A percentile compares a stretch with the other conserved stretches of the same genome.
Conservation (phyloP, 2,329 filamentous ascomycete genomes). For the Sclerotinia sclerotiorum region DNA sequence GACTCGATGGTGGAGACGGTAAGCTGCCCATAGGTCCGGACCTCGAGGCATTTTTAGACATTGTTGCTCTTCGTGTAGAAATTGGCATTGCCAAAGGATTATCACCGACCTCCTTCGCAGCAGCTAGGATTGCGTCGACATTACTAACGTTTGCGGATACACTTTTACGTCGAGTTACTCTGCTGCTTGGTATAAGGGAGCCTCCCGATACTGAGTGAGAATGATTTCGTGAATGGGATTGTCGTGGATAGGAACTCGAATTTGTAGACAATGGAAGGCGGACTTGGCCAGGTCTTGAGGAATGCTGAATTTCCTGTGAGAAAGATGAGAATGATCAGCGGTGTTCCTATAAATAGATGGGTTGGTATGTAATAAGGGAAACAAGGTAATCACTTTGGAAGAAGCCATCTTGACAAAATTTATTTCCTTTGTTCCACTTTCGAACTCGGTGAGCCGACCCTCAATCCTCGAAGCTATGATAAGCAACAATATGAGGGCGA, state of each 20-base stretch:
- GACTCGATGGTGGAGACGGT: constrained; percentile 65
- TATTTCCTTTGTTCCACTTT: constrained; percentile 33
- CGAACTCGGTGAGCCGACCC: constrained; percentile 32
- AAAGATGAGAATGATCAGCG: constrained; percentile 36
- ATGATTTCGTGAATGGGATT: constrained; percentile 59
- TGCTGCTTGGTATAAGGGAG: constrained; percentile 76
- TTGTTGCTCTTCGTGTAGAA: constrained; percentile 62
- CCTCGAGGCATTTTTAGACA: constrained; percentile 63
- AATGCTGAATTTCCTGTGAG: constrained; percentile 61
- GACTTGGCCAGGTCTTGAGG: constrained; percentile 65
- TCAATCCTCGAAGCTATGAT: constrained; percentile 41
- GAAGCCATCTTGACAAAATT: constrained; percentile 55
- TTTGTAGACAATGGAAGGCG: constrained; percentile 59
- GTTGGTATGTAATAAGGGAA: constrained; percentile 36
- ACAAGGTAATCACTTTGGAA: constrained; percentile 54
- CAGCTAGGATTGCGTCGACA: constrained; percentile 72
- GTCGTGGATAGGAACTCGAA: constrained; percentile 55
- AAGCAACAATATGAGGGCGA: constrained; percentile 42
- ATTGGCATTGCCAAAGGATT: constrained; percentile 59
- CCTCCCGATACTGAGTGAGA: constrained; percentile 78
- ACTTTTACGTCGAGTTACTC: constrained; percentile 91
- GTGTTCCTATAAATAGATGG: constrained; percentile 37
- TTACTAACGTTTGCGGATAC: constrained; percentile 76
- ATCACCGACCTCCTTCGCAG: constrained; percentile 64
- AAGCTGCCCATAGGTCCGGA: constrained; percentile 56